Evolutionary conservation across 768 basidiomycete species (phyloP).

Genomic region (Mycena filopes): DNA sequence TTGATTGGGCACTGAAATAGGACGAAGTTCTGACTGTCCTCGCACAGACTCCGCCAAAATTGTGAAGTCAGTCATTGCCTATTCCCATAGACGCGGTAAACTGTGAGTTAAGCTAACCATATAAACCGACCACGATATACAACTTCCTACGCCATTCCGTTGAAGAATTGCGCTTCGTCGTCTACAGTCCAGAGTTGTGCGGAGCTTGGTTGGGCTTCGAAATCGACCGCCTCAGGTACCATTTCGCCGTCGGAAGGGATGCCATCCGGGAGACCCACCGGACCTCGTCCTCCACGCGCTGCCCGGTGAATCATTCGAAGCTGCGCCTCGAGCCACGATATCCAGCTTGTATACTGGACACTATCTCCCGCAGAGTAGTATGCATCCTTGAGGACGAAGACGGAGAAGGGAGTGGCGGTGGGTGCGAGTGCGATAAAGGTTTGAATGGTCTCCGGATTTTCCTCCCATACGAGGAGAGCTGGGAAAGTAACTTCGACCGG

Average conservation of each 20-base stretch:
- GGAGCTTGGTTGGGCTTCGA: not conserved
- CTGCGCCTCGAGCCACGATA: slow-evolving; percentile 4
- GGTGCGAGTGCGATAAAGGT: not conserved
- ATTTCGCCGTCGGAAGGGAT: not conserved
- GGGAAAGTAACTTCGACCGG: not conserved
- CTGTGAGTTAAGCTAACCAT: too few species aligned
- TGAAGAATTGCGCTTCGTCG: not conserved
- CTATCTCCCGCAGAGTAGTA: not conserved
- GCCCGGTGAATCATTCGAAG: not conserved
- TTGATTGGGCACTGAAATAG: too few species aligned
- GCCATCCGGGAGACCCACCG: too few species aligned
- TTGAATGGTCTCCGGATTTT: not conserved
- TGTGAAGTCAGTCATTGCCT: too few species aligned
- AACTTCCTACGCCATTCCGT: too few species aligned
- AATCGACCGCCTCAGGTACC: not conserved
- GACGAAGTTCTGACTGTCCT: too few species aligned
- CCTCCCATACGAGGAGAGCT: not conserved
- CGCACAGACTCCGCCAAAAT: too few species aligned
- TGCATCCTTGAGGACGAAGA: not conserved
- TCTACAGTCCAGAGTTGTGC: not conserved
- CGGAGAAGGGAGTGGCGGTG: not conserved
- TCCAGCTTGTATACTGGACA: slow-evolving; percentile 6
- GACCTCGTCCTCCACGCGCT: not conserved
- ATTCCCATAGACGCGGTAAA: too few species aligned
- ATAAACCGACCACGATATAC: too few species aligned